Evolutionary conservation across 306 rosid species (phyloP).

Genomic region (Begonia peltatifolia): DNA sequence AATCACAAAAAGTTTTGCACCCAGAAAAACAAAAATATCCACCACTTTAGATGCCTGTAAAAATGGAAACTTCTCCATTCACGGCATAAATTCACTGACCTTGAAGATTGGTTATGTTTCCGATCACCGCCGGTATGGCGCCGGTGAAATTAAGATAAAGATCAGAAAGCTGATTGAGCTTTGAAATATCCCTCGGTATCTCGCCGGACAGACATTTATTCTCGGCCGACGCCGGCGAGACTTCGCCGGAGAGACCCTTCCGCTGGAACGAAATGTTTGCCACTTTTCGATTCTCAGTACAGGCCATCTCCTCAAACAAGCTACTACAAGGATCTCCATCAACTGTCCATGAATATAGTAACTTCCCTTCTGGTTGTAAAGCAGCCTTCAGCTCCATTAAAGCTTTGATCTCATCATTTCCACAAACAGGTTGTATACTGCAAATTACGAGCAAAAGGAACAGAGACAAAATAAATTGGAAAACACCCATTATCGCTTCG

Average conservation of each 20-base stretch:
- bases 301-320: background rate
- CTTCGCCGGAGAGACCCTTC: background rate
- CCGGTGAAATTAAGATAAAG: too few relatives aligned
- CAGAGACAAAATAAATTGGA: too few relatives aligned
- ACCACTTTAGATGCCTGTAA: too few relatives aligned
- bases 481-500: too few relatives aligned
- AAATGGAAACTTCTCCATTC: too few relatives aligned
- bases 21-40: too few relatives aligned
- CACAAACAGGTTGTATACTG: background rate
- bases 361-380: background rate
- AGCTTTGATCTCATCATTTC: background rate
- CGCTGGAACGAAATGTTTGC: background rate
- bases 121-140: too few relatives aligned
- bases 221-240: background rate
- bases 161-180: too few relatives aligned
- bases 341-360: background rate
- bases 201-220: slow-evolving; percentile 1
- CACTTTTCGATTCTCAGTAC: background rate
- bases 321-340: background rate
- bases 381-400: background rate
- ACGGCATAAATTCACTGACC: too few relatives aligned
- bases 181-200: too few relatives aligned
- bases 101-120: too few relatives aligned
- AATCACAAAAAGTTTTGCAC: too few relatives aligned
- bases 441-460: background rate